Evolutionary conservation across 495 filamentous ascomycete genomes (phyloP), one percentile per base, ranked within the genome.

Genomic region (Xylaria flabelliformis): DNA sequence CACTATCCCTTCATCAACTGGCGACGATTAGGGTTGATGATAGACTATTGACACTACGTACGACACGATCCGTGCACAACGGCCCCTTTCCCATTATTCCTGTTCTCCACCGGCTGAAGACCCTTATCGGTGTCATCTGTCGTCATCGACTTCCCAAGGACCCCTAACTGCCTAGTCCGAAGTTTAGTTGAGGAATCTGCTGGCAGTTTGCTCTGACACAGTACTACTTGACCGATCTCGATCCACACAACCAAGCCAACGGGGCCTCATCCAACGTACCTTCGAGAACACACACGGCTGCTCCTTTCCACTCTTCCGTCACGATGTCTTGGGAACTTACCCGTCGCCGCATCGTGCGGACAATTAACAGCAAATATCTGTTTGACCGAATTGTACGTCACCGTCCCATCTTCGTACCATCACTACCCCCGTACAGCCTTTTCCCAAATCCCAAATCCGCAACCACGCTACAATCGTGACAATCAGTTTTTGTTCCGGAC

Each of bases 361-460:
- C 88, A 64, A 83, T 94, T 72, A 95, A 95, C 78, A 88, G 85
- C 78, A 90, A 91, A 80, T 95, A 90, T 77, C 92, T 97, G 69
- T 93, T 90, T 81, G 93, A 92, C 79, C 89, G 88, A 77, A 80
- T 97, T 78, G 93, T 97, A 87, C 72, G 92, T 89, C 64, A 32
- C 39, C 66, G 26, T 62, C 72, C 69, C 48, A 78, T 69, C 15
- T 10, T 29, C 62, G 70, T 71, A 72, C 74, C 63, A 72, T 61
- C 64, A 17, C 44, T 8, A 56, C 19, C 6, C 15, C 12, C 19
- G 10, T 21, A 56, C 10, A 6, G 10, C 39, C n/a, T n/a, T n/a
- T n/a, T n/a, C n/a, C n/a, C 44, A 26, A 21, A 53, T 9, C 26
- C 41, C 26, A n/a, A 21, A 24, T 62, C 61, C 48, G 67, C 41